These are phyloP conservation scores for Oryza punctata DNA, from an alignment of 176 grass and related monocot species.

Conservation along the genomic window DNA sequence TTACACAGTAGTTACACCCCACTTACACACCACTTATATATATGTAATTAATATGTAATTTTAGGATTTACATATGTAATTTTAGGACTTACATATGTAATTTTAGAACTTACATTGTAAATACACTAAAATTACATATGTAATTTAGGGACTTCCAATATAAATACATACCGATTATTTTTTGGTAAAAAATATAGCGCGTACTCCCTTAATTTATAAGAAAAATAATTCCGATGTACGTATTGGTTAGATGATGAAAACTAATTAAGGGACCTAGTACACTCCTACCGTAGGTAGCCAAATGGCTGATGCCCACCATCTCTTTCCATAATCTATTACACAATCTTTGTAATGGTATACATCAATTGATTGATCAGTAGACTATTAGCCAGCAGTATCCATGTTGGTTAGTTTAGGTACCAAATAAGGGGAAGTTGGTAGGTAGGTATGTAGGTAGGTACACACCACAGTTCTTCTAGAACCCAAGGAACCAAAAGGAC, in stretches of 20 bases:
- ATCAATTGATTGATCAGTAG: neutral
- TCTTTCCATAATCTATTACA: neutral
- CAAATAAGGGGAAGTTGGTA: slow-evolving; percentile 41
- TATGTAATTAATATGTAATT: too few species aligned
- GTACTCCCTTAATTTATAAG: too few species aligned
- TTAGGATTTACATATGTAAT: too few species aligned
- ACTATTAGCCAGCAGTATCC: neutral
- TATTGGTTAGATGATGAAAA: slow-evolving; percentile 3
- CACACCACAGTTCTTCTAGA: slow-evolving; percentile 50
- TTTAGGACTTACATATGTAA: too few species aligned
- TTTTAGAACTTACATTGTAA: too few species aligned
- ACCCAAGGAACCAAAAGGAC: slow-evolving; percentile 43
- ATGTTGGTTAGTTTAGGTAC: slow-evolving; percentile 35
- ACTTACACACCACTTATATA: too few species aligned
- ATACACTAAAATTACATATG: too few species aligned
- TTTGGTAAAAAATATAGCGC: too few species aligned
- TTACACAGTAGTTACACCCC: too few species aligned
- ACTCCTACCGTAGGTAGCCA: neutral
- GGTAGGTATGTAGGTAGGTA: slow-evolving; percentile 25
- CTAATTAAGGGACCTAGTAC: neutral
- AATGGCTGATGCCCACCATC: slow-evolving; percentile 37
- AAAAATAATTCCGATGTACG: neutral
- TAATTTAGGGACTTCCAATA: too few species aligned
- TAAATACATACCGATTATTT: too few species aligned
- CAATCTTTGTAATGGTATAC: slow-evolving; percentile 3